These are phyloP conservation scores for Scutellaria galericulata DNA, from an alignment of 257 asterid genomes.

Conservation along the genomic window DNA sequence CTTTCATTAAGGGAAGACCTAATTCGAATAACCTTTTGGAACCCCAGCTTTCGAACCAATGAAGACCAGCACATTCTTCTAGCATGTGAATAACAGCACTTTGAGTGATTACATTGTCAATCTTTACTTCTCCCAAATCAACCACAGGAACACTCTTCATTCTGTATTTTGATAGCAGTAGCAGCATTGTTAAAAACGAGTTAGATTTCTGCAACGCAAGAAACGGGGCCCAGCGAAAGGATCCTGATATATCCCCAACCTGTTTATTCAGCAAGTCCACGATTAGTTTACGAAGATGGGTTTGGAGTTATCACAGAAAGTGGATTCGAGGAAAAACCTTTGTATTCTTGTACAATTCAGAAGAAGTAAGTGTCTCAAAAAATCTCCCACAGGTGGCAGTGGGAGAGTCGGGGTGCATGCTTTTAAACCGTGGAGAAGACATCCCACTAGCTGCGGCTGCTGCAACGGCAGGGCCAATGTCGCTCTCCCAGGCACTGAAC, in stretches of 20 bases:
- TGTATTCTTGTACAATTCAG: conserved; percentile 86
- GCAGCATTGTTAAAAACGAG: conserved; percentile 96
- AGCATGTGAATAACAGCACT: conserved; percentile 98
- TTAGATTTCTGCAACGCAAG: conserved; percentile 90
- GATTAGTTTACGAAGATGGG: background rate
- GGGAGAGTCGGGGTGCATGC: conserved; percentile 89
- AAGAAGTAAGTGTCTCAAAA: conserved; percentile 83
- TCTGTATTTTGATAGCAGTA: conserved; percentile 85
- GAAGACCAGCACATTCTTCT: conserved; percentile 93
- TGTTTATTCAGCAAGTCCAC: conserved; percentile 38
- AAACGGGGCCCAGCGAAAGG: conserved; percentile 99
- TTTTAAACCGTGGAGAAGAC: conserved; percentile 86
- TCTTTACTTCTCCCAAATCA: conserved; percentile 79
- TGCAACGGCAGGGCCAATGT: conserved; percentile 72
- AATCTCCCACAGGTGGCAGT: conserved; percentile 82
- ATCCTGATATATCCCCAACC: conserved; percentile 95
- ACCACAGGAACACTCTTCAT: conserved; percentile 98
- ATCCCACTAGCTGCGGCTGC: conserved; percentile 84
- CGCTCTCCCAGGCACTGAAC: conserved; percentile 41
- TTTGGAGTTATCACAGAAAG: background rate
- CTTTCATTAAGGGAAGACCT: conserved; percentile 83
- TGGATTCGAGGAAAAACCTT: conserved; percentile 50
- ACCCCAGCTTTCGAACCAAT: conserved; percentile 99
- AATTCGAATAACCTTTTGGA: conserved; percentile 81
- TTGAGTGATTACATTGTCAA: conserved; percentile 87